Percentiles rank a stretch among this genome's conserved stretches.
Conservation (phyloP, 352 stramenopile genomes). For the Globisporangium cylindrosporum region DNA sequence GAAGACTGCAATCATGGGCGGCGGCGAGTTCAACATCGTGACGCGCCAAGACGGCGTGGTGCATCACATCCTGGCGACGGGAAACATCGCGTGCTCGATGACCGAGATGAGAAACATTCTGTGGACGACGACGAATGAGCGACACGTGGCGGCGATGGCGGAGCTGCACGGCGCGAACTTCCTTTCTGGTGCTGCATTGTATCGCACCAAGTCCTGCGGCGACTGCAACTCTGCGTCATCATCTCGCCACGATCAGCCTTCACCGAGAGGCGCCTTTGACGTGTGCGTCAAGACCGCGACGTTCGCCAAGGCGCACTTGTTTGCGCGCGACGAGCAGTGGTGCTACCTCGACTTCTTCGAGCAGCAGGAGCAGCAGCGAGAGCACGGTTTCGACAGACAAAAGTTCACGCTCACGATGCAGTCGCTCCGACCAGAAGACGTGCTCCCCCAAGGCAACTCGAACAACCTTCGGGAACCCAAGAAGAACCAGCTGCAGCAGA, state of each 20-base stretch:
- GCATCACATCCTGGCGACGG: conserved; percentile 12
- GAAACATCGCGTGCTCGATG: conserved; percentile 33
- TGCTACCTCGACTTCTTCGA: conserved; percentile 34
- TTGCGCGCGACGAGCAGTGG: conserved; percentile 51
- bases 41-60: conserved; percentile 15
- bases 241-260: background rate
- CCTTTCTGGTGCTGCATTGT: conserved; percentile 24
- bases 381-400: conserved; percentile 5
- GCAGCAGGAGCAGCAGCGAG: background rate
- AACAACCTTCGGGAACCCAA: background rate
- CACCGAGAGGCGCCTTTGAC: conserved; percentile 5
- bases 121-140: conserved; percentile 12
- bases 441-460: conserved; percentile 28
- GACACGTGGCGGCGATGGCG: conserved; percentile 26
- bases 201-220: conserved; percentile 13
- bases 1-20: conserved; percentile 2
- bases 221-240: background rate
- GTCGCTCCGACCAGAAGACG: conserved; percentile 22
- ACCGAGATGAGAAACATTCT: conserved; percentile 30
- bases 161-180: conserved; percentile 33
- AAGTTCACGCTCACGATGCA: conserved; percentile 32
- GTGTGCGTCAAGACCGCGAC: conserved; percentile 33
- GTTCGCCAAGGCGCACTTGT: conserved; percentile 33
- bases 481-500: conserved; percentile 22
- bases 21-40: conserved; percentile 14